Evolutionary conservation across 2,329 filamentous ascomycete species (phyloP).

Genomic region (Pseudogymnoascus sp.): DNA sequence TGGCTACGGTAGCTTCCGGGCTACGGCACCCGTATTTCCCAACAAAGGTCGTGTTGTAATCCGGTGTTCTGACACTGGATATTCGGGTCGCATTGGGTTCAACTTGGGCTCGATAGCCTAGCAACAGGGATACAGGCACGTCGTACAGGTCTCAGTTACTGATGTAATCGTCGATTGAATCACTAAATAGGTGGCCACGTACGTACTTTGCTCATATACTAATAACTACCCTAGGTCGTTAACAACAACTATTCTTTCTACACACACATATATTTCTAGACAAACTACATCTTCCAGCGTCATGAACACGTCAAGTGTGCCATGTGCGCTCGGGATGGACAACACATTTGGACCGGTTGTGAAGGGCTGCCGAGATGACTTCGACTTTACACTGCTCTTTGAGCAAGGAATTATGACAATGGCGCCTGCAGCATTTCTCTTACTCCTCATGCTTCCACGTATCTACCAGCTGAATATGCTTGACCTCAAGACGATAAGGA

Average conservation of each 20-base stretch:
- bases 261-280: not conserved
- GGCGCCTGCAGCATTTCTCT: slow-evolving; percentile 1
- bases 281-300: not conserved
- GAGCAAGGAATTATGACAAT: slow-evolving; percentile 25
- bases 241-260: not conserved
- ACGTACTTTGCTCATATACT: not conserved
- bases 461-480: not conserved
- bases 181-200: not conserved
- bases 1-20: not conserved
- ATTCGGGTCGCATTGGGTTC: not conserved
- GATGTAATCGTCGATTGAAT: not conserved
- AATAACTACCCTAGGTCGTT: not conserved
- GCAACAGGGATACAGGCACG: not conserved
- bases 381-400: slow-evolving; percentile 31
- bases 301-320: slow-evolving; percentile 7
- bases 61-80: not conserved
- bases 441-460: slow-evolving; percentile 5
- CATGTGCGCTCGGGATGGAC: slow-evolving; percentile 14
- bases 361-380: slow-evolving; percentile 25
- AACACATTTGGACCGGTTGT: slow-evolving; percentile 28
- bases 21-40: not conserved
- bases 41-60: not conserved
- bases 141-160: not conserved
- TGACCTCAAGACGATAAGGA: not conserved
- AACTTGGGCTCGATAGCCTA: too few relatives aligned